Percentiles rank a stretch among this genome's conserved stretches.
Conservation (phyloP, 768 basidiomycete species). For the Crassisporium funariophilum region DNA sequence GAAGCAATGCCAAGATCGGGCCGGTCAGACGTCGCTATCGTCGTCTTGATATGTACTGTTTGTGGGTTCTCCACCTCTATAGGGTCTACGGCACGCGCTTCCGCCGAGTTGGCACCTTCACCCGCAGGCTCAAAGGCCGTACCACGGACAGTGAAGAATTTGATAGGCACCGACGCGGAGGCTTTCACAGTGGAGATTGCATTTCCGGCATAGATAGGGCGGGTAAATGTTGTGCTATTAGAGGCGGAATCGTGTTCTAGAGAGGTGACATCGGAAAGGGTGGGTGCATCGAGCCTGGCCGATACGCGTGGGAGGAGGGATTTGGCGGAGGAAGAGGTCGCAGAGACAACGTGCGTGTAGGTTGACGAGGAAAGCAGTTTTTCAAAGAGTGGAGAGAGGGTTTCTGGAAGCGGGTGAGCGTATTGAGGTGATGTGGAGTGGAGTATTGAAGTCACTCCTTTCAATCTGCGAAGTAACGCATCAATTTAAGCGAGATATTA, state of each 20-base stretch:
- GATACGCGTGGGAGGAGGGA: conserved; percentile 92
- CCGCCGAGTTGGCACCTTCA: conserved; percentile 52
- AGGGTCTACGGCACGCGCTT: conserved; percentile 63
- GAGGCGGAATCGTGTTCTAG: conserved; percentile 71
- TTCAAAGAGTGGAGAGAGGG: conserved; percentile 80
- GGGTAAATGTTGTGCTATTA: conserved; percentile 82
- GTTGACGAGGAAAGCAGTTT: conserved; percentile 63
- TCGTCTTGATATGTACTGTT: conserved; percentile 70
- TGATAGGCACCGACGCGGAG: conserved; percentile 73
- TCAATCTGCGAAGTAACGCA: conserved; percentile 57
- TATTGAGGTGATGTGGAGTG: conserved; percentile 75
- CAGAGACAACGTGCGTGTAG: conserved; percentile 91
- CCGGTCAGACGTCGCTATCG: conserved; percentile 85
- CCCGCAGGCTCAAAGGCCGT: conserved; percentile 83
- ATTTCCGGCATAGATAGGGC: conserved; percentile 97
- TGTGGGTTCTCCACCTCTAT: conserved; percentile 59
- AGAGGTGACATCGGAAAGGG: conserved; percentile 88
- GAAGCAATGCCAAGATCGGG: conserved; percentile 89
- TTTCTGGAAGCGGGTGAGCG: conserved; percentile 70
- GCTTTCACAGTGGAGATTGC: conserved; percentile 92
- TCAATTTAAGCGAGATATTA: conserved; percentile 13
- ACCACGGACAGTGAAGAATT: conserved; percentile 93
- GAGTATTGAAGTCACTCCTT: conserved; percentile 66
- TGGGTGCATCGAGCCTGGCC: conserved; percentile 84
- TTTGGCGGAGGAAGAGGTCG: conserved; percentile 91